Conservation (phyloP, 2,329 filamentous ascomycete genomes). For the Colletotrichum ledebouriae region DNA sequence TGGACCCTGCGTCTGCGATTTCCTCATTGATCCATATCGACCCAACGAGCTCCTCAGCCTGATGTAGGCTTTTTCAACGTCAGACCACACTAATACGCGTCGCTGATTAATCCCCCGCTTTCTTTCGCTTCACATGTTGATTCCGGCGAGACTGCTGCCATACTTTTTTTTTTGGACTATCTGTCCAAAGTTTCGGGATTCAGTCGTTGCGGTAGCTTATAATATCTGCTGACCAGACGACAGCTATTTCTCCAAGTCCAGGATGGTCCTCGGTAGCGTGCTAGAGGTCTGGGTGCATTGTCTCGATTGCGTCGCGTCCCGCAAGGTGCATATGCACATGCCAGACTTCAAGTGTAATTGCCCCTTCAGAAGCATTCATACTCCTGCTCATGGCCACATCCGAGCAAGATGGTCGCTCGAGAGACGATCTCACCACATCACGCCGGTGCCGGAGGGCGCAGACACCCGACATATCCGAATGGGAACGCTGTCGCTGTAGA, state of each 20-base stretch:
- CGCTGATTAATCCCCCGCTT: background rate
- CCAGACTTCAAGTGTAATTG: background rate
- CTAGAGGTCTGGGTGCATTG: background rate
- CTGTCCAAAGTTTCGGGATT: background rate
- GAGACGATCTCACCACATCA: slow-evolving; percentile 23
- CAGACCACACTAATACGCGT: slow-evolving; percentile 2
- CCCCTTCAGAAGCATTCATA: background rate
- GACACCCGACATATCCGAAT: slow-evolving; percentile 65
- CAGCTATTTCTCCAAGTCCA: background rate
- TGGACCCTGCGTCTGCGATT: slow-evolving; percentile 34
- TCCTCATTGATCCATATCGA: slow-evolving; percentile 13
- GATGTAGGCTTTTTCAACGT: background rate
- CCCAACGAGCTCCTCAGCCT: background rate
- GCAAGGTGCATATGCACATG: slow-evolving; percentile 19
- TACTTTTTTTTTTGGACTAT: background rate
- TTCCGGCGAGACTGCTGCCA: background rate
- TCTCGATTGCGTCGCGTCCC: slow-evolving; percentile 3
- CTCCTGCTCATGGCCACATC: background rate
- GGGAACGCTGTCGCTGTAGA: slow-evolving; percentile 71
- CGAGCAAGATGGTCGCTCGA: background rate
- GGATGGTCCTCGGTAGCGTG: background rate
- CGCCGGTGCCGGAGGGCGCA: slow-evolving; percentile 26
- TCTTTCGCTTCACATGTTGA: slow-evolving; percentile 8
- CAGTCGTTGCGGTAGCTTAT: slow-evolving; percentile 4
- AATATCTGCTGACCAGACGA: background rate